These are phyloP conservation scores for Clarkia xantiana DNA, from an alignment of 345 rosid genomes.

Conservation along the genomic window DNA sequence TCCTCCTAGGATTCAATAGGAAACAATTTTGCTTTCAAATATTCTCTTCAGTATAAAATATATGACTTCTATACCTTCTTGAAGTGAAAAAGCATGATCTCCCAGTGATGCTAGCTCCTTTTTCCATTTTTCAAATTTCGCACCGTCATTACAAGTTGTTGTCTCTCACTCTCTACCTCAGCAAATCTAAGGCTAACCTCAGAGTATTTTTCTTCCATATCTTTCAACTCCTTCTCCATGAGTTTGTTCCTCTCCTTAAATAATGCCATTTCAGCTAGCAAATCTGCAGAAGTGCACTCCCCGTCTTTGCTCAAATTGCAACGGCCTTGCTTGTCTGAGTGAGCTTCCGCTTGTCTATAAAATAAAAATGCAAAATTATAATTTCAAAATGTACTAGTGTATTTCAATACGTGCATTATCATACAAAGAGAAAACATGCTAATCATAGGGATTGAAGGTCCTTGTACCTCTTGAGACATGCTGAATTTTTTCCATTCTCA, in stretches of 20 bases:
- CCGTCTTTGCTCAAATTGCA: slow-evolving; percentile 11
- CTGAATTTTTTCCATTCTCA: neutral
- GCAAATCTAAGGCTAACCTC: slow-evolving; percentile 87
- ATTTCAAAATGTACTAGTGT: neutral
- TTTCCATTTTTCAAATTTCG: slow-evolving; percentile 64
- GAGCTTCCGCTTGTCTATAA: slow-evolving; percentile 20
- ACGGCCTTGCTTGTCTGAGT: slow-evolving; percentile 5
- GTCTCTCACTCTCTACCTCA: slow-evolving; percentile 93
- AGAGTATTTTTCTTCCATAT: slow-evolving; percentile 85
- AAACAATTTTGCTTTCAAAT: no score
- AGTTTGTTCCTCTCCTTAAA: slow-evolving; percentile 48
- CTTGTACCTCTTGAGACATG: slow-evolving; percentile 1
- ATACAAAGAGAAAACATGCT: neutral
- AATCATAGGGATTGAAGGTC: neutral
- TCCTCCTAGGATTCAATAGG: no score
- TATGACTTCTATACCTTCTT: no score
- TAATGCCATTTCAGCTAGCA: slow-evolving; percentile 28
- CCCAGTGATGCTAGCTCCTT: slow-evolving; percentile 28
- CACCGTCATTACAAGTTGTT: slow-evolving; percentile 72
- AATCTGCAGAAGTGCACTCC: slow-evolving; percentile 21
- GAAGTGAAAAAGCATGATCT: neutral
- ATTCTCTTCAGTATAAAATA: no score
- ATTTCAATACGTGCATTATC: no score
- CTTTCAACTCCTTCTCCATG: slow-evolving; percentile 81
- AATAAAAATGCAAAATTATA: neutral